Evolutionary conservation across 768 basidiomycete genomes (phyloP), one percentile per base, ranked within the genome.

Genomic region (Russula vinacea): DNA sequence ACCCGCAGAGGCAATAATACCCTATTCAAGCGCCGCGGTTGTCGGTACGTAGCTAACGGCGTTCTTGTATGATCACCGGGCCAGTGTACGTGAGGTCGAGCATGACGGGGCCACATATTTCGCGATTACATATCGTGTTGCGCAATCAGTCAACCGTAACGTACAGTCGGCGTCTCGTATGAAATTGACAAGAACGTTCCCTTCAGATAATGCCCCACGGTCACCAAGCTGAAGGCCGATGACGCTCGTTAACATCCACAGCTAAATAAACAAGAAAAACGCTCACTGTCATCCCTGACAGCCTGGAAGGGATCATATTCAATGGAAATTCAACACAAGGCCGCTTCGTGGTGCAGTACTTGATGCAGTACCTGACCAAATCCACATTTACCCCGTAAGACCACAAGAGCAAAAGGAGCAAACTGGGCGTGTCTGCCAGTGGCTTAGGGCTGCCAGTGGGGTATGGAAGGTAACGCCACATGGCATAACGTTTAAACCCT

Each of bases 21-120:
- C 14, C n/a, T 32, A 16, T 5, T 22, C 19, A 19, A n/a, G 29
- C 26, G 40, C 26, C 6, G 19, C 16, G 13, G 29, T 22, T 45
- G 44, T 33, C 14, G 88, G 85, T 82, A 84, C 58, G 81, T 88
- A 47, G 83, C 82, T 35, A 79, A 78, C 14, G 86, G 86, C 8
- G 81, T 88, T 33, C 35, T 7, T n/a, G 14, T 87, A 88, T 67
- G 84, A 83, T 66, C 44, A 8, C 44, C n/a, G 44, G 44, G 44
- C 8, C 44, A 14, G 10, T 77, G 86, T 87, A 60, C 76, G 79
- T 37, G 78, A 82, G 53, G 73, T 81, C 33, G 75, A 69, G 2
- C 80, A 56, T 2, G 16, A 56, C 44, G 40, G 26, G 4, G 17
- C 9, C 24, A 13, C 17, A 4, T 19, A 11, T 42, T 42, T 56